Conservation (phyloP, 345 rosid genomes). For the Brassica rapa region DNA sequence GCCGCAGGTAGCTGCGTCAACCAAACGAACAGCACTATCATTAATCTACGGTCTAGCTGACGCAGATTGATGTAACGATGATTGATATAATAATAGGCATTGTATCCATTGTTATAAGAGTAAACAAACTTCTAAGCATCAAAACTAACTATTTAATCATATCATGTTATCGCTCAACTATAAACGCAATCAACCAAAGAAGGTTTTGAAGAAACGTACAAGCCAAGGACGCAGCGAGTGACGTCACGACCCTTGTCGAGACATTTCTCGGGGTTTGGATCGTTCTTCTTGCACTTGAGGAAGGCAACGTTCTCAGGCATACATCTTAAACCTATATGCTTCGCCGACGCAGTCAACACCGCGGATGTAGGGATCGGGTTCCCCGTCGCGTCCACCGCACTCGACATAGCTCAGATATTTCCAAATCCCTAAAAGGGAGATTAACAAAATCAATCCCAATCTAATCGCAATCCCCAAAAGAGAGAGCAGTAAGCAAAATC, state of each 20-base stretch:
- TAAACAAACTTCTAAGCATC: background rate
- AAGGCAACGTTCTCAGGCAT: slow-evolving; percentile 75
- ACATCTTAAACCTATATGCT: slow-evolving; percentile 75
- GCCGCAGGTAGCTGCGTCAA: too few relatives aligned
- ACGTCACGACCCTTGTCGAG: slow-evolving; percentile 92
- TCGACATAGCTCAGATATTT: slow-evolving; percentile 54
- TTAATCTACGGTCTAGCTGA: background rate
- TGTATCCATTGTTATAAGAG: background rate
- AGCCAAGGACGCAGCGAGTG: slow-evolving; percentile 90
- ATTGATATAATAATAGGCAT: background rate
- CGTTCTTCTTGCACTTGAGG: slow-evolving; percentile 95
- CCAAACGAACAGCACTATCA: background rate
- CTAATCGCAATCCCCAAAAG: background rate
- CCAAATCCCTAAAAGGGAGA: slow-evolving; percentile 22
- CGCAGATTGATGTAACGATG: background rate
- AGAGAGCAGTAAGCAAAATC: background rate
- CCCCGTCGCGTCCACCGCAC: slow-evolving; percentile 69
- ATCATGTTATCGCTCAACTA: too few relatives aligned
- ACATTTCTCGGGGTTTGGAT: slow-evolving; percentile 97
- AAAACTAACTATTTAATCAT: background rate
- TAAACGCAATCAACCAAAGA: slow-evolving; percentile 4
- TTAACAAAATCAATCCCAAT: slow-evolving; percentile 6
- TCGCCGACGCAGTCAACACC: slow-evolving; percentile 83
- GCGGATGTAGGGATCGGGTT: slow-evolving; percentile 94
- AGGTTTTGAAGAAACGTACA: slow-evolving; percentile 51